A percentile compares a stretch with the other conserved stretches of the same genome.
phyloP scores from a whole-genome alignment of 192 early-diverging fungal species.

The Backusella liffmaniae region DNA sequence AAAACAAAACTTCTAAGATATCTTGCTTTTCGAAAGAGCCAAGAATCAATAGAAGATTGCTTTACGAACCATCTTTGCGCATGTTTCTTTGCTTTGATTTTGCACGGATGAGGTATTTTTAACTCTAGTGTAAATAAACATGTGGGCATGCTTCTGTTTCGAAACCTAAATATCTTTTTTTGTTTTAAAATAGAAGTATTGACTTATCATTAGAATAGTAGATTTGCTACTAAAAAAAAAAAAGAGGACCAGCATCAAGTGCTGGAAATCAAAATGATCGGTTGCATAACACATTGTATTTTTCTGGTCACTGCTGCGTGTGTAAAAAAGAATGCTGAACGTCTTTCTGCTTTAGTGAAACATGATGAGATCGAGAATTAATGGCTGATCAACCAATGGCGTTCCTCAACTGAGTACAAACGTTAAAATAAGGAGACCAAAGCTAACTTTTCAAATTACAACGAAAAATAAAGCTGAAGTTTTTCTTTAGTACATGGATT shows the following conservation, averaged over 20 bases:
- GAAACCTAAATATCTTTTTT: neutral
- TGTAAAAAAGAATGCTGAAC: neutral
- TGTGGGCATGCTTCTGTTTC: neutral
- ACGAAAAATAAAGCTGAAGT: neutral
- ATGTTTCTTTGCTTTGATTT: neutral
- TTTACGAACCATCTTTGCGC: neutral
- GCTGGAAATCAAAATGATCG: neutral
- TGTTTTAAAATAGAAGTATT: neutral
- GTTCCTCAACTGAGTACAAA: neutral
- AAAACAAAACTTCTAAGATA: neutral
- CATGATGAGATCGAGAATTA: neutral
- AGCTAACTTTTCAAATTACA: neutral
- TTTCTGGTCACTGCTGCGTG: neutral
- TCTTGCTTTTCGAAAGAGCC: neutral
- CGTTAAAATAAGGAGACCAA: neutral
- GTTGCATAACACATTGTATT: neutral
- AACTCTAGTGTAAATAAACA: neutral
- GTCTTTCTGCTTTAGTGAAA: neutral
- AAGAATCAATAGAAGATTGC: neutral
- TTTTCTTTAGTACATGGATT: neutral
- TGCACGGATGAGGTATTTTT: neutral
- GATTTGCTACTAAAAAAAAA: neutral
- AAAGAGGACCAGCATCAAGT: neutral
- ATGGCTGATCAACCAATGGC: neutral
- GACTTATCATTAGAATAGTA: neutral